phyloP scores from a whole-genome alignment of 2,329 filamentous ascomycete species.

The Elsinoe fawcettii region DNA sequence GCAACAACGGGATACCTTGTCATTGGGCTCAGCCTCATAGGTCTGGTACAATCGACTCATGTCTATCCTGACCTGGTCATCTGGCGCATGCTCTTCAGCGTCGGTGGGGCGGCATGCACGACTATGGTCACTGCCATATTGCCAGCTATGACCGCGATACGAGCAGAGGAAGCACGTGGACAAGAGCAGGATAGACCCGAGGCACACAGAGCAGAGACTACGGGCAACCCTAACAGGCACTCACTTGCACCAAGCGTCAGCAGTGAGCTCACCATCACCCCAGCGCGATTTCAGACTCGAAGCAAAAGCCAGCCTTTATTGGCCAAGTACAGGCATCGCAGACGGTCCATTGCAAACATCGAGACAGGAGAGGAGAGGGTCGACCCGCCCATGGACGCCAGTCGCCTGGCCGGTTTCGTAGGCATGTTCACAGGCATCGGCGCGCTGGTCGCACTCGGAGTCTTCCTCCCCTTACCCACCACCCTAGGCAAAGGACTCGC shows the following conservation, averaged over 20 bases:
- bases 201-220: constrained; percentile 21
- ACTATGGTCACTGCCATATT: constrained; percentile 98
- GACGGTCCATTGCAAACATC: not conserved
- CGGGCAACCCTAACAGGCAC: constrained; percentile 32
- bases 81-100: constrained; percentile 76
- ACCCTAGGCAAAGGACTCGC: constrained; percentile 69
- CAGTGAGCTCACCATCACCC: constrained; percentile 69
- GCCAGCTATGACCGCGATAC: constrained; percentile 54
- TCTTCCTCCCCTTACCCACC: constrained; percentile 84
- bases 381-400: constrained; percentile 10
- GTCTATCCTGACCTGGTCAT: constrained; percentile 84
- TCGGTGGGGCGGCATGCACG: constrained; percentile 76
- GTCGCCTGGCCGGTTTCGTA: constrained; percentile 70
- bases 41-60: constrained; percentile 78
- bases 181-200: constrained; percentile 25
- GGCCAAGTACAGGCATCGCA: constrained; percentile 1
- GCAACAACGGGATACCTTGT: constrained; percentile 70
- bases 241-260: constrained; percentile 61
- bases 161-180: constrained; percentile 18
- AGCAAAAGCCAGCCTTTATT: constrained; percentile 19
- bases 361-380: not conserved
- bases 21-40: constrained; percentile 65
- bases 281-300: constrained; percentile 40
- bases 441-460: constrained; percentile 69
- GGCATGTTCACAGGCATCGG: constrained; percentile 89